These are phyloP conservation scores for Xylariaceae sp. DNA, from an alignment of 2,329 filamentous ascomycete genomes.

Conservation along the genomic window DNA sequence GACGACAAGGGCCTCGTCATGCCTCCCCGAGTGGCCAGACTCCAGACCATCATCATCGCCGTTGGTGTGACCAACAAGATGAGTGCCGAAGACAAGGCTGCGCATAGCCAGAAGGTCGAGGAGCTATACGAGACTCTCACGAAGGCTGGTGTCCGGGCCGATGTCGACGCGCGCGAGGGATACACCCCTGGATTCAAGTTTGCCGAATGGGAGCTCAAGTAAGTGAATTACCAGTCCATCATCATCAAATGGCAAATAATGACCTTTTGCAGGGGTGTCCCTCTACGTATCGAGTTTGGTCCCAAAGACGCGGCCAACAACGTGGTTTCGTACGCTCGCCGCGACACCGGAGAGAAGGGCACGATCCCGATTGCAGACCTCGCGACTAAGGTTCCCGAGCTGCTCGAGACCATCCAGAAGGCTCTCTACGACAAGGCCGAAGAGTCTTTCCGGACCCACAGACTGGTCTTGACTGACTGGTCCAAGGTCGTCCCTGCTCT, in stretches of 20 bases:
- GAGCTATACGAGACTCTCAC: constrained; percentile 64
- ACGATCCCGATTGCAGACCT: constrained; percentile 73
- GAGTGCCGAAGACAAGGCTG: constrained; percentile 68
- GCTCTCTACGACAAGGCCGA: constrained; percentile 78
- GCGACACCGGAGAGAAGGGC: constrained; percentile 80
- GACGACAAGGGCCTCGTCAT: constrained; percentile 94
- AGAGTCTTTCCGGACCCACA: constrained; percentile 70
- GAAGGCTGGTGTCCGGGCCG: constrained; percentile 68
- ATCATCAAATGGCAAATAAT: no score
- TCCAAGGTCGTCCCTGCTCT: constrained; percentile 84
- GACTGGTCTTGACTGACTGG: constrained; percentile 79
- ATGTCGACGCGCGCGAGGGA: constrained; percentile 79
- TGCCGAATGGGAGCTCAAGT: constrained; percentile 93
- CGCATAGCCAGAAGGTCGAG: constrained; percentile 71
- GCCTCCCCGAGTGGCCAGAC: constrained; percentile 81
- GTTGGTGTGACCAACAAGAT: constrained; percentile 91
- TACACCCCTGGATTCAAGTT: constrained; percentile 98
- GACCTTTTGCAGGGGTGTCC: constrained; percentile 72
- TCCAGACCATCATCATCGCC: constrained; percentile 81
- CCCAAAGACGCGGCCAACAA: constrained; percentile 87
- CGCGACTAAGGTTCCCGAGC: constrained; percentile 64
- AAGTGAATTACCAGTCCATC: background rate
- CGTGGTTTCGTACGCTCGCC: constrained; percentile 78
- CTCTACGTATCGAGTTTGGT: constrained; percentile 89
- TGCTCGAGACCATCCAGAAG: constrained; percentile 84